Percentiles rank a stretch among this genome's conserved stretches.
Evolutionary conservation across 768 basidiomycete genomes (phyloP).

Genomic region (Hortiboletus campestris): DNA sequence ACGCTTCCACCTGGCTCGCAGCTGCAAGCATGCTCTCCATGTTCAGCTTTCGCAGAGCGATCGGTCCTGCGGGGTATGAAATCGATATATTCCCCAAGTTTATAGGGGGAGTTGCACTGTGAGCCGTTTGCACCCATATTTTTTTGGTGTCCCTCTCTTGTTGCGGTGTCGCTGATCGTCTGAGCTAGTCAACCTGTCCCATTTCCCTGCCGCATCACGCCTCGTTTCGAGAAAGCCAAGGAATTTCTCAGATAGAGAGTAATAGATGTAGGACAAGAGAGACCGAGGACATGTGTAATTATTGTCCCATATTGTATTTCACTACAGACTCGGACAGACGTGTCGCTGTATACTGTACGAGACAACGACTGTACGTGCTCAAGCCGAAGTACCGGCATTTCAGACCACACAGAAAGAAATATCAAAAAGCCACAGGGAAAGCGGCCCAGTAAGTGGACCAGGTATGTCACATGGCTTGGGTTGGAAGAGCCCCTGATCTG

Average conservation of each 20-base stretch:
- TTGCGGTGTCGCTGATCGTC: not conserved
- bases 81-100: constrained; percentile 23
- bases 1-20: constrained; percentile 20
- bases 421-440: not conserved
- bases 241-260: not conserved
- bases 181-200: constrained; percentile 12
- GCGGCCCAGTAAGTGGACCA: not conserved
- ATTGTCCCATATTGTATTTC: not conserved
- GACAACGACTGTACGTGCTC: not conserved
- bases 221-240: constrained; percentile 12
- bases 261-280: not conserved
- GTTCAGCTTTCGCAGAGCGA: constrained; percentile 23
- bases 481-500: not conserved
- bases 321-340: not conserved
- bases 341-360: not conserved
- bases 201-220: constrained; percentile 20
- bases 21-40: constrained; percentile 16
- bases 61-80: constrained; percentile 21
- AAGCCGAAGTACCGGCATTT: not conserved
- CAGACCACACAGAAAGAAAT: too few species aligned
- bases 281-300: not conserved
- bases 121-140: not conserved
- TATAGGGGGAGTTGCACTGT: constrained; percentile 13
- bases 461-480: not conserved
- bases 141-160: not conserved